These are phyloP conservation scores for Stephania yunnanensis DNA, from an alignment of 164 flowering plant species.

Conservation along the genomic window DNA sequence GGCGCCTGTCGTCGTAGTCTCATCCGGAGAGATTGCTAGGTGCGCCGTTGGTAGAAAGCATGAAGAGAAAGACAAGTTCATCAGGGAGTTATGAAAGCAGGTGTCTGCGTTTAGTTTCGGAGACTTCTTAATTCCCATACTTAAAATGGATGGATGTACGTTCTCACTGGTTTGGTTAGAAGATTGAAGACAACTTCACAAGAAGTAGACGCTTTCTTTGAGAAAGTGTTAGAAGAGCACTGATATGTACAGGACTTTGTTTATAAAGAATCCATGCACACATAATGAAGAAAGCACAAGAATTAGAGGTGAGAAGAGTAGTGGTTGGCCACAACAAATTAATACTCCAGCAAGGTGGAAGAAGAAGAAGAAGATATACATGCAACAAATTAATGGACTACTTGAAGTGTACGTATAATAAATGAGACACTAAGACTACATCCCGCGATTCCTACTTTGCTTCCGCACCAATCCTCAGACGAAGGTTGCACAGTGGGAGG, in stretches of 20 bases:
- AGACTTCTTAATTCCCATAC: conserved; percentile 6
- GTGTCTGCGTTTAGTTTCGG: background rate
- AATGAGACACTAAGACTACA: conserved; percentile 2
- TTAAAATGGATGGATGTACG: conserved; percentile 12
- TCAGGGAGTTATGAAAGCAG: conserved; percentile 5
- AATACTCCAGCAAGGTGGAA: background rate
- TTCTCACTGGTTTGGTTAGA: background rate
- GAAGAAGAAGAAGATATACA: background rate
- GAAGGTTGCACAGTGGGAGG: background rate
- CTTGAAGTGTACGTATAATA: background rate
- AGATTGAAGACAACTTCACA: background rate
- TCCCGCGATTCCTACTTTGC: background rate
- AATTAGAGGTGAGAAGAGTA: conserved; percentile 1
- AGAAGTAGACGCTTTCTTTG: conserved; percentile 8
- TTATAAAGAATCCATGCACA: background rate
- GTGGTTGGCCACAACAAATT: background rate
- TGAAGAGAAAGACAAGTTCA: background rate
- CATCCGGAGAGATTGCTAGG: conserved; percentile 4
- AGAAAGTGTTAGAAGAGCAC: conserved; percentile 3
- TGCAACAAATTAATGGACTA: conserved; percentile 5
- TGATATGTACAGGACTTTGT: background rate
- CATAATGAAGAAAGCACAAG: background rate
- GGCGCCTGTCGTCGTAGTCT: background rate
- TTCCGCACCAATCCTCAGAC: background rate
- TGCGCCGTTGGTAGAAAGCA: too few species aligned